Conservation (phyloP, 2,329 filamentous ascomycete species). For the Scopulariopsis brevicaulis region DNA sequence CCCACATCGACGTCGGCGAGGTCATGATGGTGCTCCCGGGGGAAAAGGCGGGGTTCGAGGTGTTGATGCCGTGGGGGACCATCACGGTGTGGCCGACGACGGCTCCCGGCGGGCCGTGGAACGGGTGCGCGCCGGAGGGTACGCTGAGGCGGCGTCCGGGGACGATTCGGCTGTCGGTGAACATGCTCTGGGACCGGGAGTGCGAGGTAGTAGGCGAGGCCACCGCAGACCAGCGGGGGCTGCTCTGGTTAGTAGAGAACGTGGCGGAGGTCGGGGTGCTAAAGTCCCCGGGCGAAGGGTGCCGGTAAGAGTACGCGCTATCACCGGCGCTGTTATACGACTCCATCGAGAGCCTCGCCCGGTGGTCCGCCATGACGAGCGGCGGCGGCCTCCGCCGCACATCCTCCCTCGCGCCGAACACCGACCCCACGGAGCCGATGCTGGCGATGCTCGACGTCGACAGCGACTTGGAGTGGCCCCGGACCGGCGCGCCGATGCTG, state of each 20-base stretch:
- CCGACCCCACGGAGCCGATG: slow-evolving; percentile 55
- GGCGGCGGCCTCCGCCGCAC: slow-evolving; percentile 65
- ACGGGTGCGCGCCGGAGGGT: slow-evolving; percentile 64
- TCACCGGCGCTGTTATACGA: slow-evolving; percentile 54
- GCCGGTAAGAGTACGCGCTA: slow-evolving; percentile 50
- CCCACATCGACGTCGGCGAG: slow-evolving; percentile 35
- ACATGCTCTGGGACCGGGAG: slow-evolving; percentile 63
- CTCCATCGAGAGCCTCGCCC: slow-evolving; percentile 57
- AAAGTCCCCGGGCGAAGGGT: slow-evolving; percentile 60
- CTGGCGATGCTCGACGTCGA: slow-evolving; percentile 82
- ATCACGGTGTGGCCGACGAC: slow-evolving; percentile 45
- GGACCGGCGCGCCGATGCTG: slow-evolving; percentile 56
- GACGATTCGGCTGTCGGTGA: slow-evolving; percentile 48
- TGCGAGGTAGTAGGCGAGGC: slow-evolving; percentile 63
- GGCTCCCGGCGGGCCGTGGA: slow-evolving; percentile 50
- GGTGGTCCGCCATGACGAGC: slow-evolving; percentile 67
- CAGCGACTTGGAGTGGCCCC: slow-evolving; percentile 75
- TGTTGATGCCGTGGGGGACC: slow-evolving; percentile 39
- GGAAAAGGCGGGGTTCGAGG: slow-evolving; percentile 45
- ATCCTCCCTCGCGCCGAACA: slow-evolving; percentile 54
- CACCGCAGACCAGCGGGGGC: slow-evolving; percentile 61
- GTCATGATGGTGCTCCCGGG: slow-evolving; percentile 33
- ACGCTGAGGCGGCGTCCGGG: slow-evolving; percentile 72
- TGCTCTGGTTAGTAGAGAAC: slow-evolving; percentile 66
- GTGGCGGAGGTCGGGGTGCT: slow-evolving; percentile 77